Base-by-base conservation (phyloP, 768 basidiomycete species). In the Serendipita vermifera region DNA sequence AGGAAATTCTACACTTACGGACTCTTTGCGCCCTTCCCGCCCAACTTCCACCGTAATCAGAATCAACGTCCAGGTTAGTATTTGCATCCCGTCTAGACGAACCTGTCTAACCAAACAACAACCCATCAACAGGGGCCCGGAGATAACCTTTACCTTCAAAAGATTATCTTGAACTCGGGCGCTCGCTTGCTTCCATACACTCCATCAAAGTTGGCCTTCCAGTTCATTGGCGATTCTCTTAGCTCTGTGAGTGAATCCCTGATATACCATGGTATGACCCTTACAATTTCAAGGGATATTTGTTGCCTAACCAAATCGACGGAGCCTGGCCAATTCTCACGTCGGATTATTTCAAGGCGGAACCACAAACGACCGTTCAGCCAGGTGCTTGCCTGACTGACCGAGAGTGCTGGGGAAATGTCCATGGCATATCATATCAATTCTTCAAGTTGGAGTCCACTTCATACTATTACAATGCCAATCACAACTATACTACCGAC, bases 401-500 rank as follows among this genome's bases (percentile, higher is more conserved):
- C 36, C 61, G 60, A 57, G 20, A 57, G 3, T 63, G 62, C 61
- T 63, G 61, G 62, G 62, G 62, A 3, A 63, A 63, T 39, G 35
- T 33, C 13, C 59, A 57, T 39, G 62, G 62, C 14, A 55, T 60
- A 15, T 51, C 32, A 5, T 38, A 40, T 13, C 54, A 55, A 41
- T 57, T 57, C 55, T 57, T 57, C 29, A 41, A 46, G 20, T 79
- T 77, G 1, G 78, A 80, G 63, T 77, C 80, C 59, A 77, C 75
- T 2, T 76, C 77, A 0, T 80, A 70, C 59, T 76, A 70, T 61
- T 75, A 75, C 62, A 76, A 73, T 0, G 66, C 69, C 14, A 75
- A 79, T 61, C 79, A 81, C 66, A 80, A 80, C 63, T 80, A 69
- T 65, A 80, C 77, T 3, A 80, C 79, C 1, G 73, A 76, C 2